Evolutionary conservation across 1,284 basidiomycete species (phyloP).

Genomic region (Cryptococcus sp.): DNA sequence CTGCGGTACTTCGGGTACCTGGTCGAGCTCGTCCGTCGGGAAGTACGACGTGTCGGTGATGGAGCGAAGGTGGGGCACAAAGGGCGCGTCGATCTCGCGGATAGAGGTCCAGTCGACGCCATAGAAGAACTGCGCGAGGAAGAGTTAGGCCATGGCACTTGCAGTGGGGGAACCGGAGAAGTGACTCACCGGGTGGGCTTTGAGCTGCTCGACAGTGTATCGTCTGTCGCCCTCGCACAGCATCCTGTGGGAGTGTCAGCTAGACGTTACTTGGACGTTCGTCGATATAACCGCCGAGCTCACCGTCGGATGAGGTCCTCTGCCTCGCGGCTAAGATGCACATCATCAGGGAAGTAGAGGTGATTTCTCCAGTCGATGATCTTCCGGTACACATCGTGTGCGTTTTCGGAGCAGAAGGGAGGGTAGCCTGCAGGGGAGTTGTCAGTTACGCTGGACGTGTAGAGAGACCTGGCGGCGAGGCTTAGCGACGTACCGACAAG

Average conservation of each 20-base stretch:
- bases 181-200: conserved; percentile 66
- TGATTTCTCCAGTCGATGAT: conserved; percentile 94
- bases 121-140: conserved; percentile 69
- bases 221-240: conserved; percentile 80
- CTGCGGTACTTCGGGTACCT: conserved; percentile 61
- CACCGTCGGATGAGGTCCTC: conserved; percentile 83
- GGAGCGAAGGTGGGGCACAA: conserved; percentile 86
- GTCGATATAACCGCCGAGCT: conserved; percentile 17
- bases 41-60: conserved; percentile 96
- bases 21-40: conserved; percentile 91
- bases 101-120: conserved; percentile 93
- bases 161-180: background rate
- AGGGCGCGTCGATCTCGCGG: conserved; percentile 90
- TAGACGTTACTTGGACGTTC: background rate
- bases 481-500: conserved; percentile 61
- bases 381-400: conserved; percentile 97
- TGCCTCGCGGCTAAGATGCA: conserved; percentile 86
- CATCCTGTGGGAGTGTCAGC: conserved; percentile 54
- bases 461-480: background rate
- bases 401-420: conserved; percentile 96
- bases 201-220: conserved; percentile 81
- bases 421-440: conserved; percentile 66
- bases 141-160: background rate
- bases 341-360: conserved; percentile 91
- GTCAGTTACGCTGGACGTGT: background rate